Conservation (phyloP, 2,329 filamentous ascomycete species). For the Fusarium mangiferae region DNA sequence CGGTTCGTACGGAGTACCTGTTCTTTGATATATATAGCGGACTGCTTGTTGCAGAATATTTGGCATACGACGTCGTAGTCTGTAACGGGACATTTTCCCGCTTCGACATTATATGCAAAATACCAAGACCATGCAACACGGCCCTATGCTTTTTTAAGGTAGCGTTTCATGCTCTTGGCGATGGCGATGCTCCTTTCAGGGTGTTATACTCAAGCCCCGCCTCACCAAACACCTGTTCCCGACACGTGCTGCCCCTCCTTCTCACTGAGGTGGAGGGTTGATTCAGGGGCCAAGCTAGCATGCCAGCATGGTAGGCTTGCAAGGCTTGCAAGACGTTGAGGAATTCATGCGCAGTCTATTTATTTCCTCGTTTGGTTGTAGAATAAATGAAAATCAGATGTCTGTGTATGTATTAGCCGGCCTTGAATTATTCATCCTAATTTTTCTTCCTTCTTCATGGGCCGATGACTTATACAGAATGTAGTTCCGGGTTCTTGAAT, state of each 20-base stretch:
- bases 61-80: neutral
- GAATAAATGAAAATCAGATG: neutral
- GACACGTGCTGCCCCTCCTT: slow-evolving; percentile 34
- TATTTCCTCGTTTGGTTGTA: neutral
- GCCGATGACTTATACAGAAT: slow-evolving; percentile 7
- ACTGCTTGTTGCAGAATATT: neutral
- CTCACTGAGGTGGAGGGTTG: slow-evolving; percentile 19
- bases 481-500: neutral
- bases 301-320: neutral
- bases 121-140: neutral
- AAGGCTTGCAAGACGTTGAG: neutral
- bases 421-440: neutral
- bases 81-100: neutral
- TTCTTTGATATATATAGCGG: slow-evolving; percentile 1
- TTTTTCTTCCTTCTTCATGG: neutral
- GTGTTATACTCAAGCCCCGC: slow-evolving; percentile 26
- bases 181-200: slow-evolving; percentile 6
- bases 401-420: neutral
- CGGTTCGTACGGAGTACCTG: slow-evolving; percentile 3
- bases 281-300: slow-evolving; percentile 24
- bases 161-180: slow-evolving; percentile 4
- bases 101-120: neutral
- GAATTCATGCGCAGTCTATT: neutral
- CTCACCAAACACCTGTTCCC: slow-evolving; percentile 17
- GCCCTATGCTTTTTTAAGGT: neutral